These are phyloP conservation scores for Hanseniaspora taiwanica DNA, from an alignment of 805 yeast genomes.

Conservation along the genomic window DNA sequence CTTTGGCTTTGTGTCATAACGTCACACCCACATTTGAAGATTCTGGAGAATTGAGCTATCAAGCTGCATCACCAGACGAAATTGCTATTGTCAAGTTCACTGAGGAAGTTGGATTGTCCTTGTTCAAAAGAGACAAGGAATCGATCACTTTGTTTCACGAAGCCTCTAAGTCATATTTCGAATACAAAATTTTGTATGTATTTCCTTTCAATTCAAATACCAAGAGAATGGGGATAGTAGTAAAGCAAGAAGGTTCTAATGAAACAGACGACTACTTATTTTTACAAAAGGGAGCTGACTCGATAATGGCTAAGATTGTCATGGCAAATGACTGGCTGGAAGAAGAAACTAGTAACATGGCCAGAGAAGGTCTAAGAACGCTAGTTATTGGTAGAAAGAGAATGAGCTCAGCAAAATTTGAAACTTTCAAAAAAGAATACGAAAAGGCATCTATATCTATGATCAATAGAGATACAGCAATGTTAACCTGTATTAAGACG, in stretches of 20 bases:
- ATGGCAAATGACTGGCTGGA: conserved; percentile 89
- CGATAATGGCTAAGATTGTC: conserved; percentile 79
- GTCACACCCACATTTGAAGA: conserved; percentile 88
- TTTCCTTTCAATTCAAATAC: conserved; percentile 95
- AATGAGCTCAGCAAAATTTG: conserved; percentile 39
- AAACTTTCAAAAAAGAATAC: conserved; percentile 51
- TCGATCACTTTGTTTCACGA: conserved; percentile 57
- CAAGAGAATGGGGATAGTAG: conserved; percentile 89
- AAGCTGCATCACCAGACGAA: conserved; percentile 98
- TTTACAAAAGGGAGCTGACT: conserved; percentile 89
- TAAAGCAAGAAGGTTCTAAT: conserved; percentile 32
- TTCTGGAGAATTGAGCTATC: conserved; percentile 57
- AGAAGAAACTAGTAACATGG: conserved; percentile 96
- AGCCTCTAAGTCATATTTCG: conserved; percentile 35
- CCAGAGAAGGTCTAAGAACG: conserved; percentile 94
- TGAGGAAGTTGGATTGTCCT: conserved; percentile 68
- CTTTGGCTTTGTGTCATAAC: conserved; percentile 90
- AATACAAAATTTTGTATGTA: conserved; percentile 60
- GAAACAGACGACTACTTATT: conserved; percentile 68
- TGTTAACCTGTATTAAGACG: conserved; percentile 54
- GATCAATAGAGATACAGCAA: conserved; percentile 62
- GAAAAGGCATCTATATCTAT: conserved; percentile 64
- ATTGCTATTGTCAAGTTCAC: conserved; percentile 92
- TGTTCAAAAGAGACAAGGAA: conserved; percentile 71
- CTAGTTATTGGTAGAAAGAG: conserved; percentile 84